Evolutionary conservation across 2,329 filamentous ascomycete species (phyloP), one percentile per base, ranked within the genome.

Genomic region (Phialemonium atrogriseum): DNA sequence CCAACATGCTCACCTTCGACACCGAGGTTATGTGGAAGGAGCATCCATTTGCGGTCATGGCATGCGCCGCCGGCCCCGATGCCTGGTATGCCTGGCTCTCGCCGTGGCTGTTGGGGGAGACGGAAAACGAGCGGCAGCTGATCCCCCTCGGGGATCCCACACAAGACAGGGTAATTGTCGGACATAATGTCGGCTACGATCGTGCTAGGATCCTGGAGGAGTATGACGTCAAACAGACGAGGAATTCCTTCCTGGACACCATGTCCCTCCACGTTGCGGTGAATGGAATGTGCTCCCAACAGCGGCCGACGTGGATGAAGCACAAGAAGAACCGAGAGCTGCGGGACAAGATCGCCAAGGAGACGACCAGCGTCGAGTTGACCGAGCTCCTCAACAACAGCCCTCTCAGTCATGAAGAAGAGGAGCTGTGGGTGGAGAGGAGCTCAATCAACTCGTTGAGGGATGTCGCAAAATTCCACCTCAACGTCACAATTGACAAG

Each of bases 1-100:
- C 91, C 51, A 62, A 73, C 4, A 80, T 89, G 68, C 64, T 96
- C 33, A 88, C 83, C 22, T 98, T 98, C 47, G 91, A 98, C 58
- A 94, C 88, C 1, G 91, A 98, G 58, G 88, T 95, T 27, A 80
- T 98, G 80, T 98, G 81, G 73, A 94, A 93, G 53, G 77, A 91
- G 51, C 89, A 80, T 43, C 80, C 83, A 0, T 98, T 86, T 55
- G 87, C 93, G 1, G 86, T 94, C 35, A 96, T 98, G 86, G 91
- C 93, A 14, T 96, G 89, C 52, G 91, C 93, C 10, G 84, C 80
- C 12, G 87, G 87, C 44, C 80, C 85, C 1, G 88, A 78, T 4
- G 80, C 87, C 18, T 98, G 93, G 93, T 98, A 98, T 60, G 85
- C 81, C 1, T 98, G 91, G 91, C 58, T 98, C 32, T 98, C 91